Evolutionary conservation across 73 alveolate species (phyloP).

Genomic region (Stentor coeruleus): DNA sequence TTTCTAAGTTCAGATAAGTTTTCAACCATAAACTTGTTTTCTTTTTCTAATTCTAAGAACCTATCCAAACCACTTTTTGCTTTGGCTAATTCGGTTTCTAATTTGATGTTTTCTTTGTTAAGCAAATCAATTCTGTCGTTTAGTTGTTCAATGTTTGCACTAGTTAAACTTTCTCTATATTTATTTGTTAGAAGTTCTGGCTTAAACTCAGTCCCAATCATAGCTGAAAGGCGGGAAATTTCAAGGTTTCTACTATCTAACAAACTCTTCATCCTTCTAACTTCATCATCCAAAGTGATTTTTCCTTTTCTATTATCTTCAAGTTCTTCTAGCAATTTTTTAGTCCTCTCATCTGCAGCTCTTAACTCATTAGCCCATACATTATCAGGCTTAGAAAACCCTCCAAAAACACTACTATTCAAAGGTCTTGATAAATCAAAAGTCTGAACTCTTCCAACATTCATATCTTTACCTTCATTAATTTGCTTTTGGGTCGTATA

Average conservation of each 20-base stretch:
- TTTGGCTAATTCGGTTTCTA: conserved; percentile 35
- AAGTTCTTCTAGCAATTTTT: conserved; percentile 27
- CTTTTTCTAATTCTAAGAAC: conserved; percentile 10
- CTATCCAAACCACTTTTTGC: conserved; percentile 29
- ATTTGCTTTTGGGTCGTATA: conserved; percentile 35
- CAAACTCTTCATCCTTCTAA: conserved; percentile 5
- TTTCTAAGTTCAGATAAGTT: conserved; percentile 28
- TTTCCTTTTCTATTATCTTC: not conserved
- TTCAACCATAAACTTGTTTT: conserved; percentile 32
- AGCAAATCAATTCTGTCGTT: conserved; percentile 36
- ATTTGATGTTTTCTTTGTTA: conserved; percentile 31
- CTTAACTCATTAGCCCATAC: conserved; percentile 52
- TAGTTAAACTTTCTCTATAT: not conserved
- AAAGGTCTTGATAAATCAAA: conserved; percentile 28
- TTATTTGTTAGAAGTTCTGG: conserved; percentile 29
- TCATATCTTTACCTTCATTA: conserved; percentile 18
- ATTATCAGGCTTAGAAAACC: not conserved
- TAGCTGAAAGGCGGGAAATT: conserved; percentile 27
- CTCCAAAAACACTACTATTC: not conserved
- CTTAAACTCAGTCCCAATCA: conserved; percentile 32
- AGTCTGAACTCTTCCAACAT: conserved; percentile 30
- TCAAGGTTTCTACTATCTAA: conserved; percentile 34
- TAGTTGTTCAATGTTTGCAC: conserved; percentile 25
- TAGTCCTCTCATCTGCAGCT: conserved; percentile 44
- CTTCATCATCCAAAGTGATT: not conserved